These are phyloP conservation scores for Cyclocybe aegerita DNA, from an alignment of 768 basidiomycete genomes.

Conservation along the genomic window DNA sequence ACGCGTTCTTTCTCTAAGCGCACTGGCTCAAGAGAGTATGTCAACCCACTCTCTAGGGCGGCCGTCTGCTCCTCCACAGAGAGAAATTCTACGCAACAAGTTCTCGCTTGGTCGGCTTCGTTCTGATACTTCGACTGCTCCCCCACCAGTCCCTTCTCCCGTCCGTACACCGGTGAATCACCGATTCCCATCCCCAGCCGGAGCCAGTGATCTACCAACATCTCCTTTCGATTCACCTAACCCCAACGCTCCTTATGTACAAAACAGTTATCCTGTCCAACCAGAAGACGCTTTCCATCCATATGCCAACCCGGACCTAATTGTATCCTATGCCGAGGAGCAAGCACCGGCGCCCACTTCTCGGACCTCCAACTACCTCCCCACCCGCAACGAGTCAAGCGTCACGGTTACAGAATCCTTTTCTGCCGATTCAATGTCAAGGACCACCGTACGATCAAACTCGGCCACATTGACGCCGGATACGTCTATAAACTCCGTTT, in stretches of 20 bases:
- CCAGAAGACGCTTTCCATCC: conserved; percentile 57
- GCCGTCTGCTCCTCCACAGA: conserved; percentile 25
- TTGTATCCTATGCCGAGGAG: conserved; percentile 36
- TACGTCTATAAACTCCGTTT: conserved; percentile 29
- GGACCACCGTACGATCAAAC: conserved; percentile 30
- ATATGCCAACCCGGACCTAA: conserved; percentile 79
- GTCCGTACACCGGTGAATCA: conserved; percentile 24
- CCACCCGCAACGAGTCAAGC: conserved; percentile 48
- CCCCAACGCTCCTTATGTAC: conserved; percentile 15
- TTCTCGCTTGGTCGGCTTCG: conserved; percentile 41
- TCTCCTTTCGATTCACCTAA: conserved; percentile 13
- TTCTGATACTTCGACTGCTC: conserved; percentile 29
- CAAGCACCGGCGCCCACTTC: conserved; percentile 26
- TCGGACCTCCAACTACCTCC: conserved; percentile 24
- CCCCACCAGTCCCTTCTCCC: conserved; percentile 30
- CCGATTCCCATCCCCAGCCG: conserved; percentile 17
- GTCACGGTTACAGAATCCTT: conserved; percentile 49
- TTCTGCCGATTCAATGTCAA: conserved; percentile 25
- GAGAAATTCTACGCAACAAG: conserved; percentile 39
- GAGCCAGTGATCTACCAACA: conserved; percentile 8
- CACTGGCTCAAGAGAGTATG: conserved; percentile 59
- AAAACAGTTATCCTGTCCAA: conserved; percentile 7
- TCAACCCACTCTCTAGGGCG: conserved; percentile 53
- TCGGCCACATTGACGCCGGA: conserved; percentile 29
- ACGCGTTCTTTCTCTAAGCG: conserved; percentile 31